These are phyloP conservation scores for Dioszegia crocea DNA, from an alignment of 768 basidiomycete genomes.

Conservation along the genomic window DNA sequence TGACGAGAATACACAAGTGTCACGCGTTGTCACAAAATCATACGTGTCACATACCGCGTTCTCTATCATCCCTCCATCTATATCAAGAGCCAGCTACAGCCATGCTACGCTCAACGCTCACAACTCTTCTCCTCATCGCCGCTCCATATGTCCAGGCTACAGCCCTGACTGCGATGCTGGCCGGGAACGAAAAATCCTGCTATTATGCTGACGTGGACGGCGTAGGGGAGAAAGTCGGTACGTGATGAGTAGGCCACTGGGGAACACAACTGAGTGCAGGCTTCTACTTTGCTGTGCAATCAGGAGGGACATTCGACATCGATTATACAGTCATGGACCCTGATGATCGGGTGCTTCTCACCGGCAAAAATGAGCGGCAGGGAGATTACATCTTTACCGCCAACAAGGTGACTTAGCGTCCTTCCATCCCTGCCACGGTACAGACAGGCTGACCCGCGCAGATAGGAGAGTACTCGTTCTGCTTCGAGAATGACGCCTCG, in stretches of 20 bases:
- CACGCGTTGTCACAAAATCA: too few relatives aligned
- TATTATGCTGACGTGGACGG: slow-evolving; percentile 92
- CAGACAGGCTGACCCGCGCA: slow-evolving; percentile 7
- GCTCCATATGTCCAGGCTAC: slow-evolving; percentile 27
- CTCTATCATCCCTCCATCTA: neutral
- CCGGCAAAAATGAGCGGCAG: slow-evolving; percentile 82
- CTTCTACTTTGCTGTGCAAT: slow-evolving; percentile 99
- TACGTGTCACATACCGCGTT: too few relatives aligned
- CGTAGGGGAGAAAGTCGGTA: slow-evolving; percentile 65
- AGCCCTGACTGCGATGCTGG: slow-evolving; percentile 48
- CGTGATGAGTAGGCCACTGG: slow-evolving; percentile 61
- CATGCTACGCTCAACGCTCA: neutral
- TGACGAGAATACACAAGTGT: too few relatives aligned
- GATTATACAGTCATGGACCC: slow-evolving; percentile 92
- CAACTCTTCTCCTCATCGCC: slow-evolving; percentile 6
- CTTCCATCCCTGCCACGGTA: too few relatives aligned
- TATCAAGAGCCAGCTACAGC: neutral
- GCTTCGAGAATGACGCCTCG: slow-evolving; percentile 97
- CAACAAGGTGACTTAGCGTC: slow-evolving; percentile 55
- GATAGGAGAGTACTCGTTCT: slow-evolving; percentile 65
- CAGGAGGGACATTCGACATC: slow-evolving; percentile 93
- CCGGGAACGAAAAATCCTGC: slow-evolving; percentile 56
- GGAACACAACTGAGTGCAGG: too few relatives aligned
- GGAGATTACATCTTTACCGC: slow-evolving; percentile 97
- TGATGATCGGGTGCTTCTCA: slow-evolving; percentile 76